Percentiles rank a stretch among this genome's conserved stretches.
These are phyloP conservation scores for Ogataea methanolica DNA, from an alignment of 805 yeast species.

Conservation along the genomic window DNA sequence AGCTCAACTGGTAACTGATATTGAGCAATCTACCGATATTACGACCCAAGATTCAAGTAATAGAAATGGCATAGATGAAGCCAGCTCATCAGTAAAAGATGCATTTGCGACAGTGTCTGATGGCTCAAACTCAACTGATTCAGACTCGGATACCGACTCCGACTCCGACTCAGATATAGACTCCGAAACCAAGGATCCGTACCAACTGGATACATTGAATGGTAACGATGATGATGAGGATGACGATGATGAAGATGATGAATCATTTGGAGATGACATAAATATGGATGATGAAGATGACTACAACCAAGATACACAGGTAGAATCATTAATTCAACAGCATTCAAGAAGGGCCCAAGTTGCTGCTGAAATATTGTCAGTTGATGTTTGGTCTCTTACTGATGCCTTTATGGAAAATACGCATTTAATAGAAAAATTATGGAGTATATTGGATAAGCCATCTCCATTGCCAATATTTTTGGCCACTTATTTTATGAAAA, in stretches of 20 bases:
- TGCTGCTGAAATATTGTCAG: conserved; percentile 84
- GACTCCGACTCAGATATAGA: conserved; percentile 18
- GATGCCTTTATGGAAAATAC: conserved; percentile 81
- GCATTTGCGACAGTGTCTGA: neutral
- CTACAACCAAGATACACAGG: conserved; percentile 27
- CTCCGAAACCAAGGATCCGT: conserved; percentile 6
- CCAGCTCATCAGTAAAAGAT: neutral
- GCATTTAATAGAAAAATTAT: conserved; percentile 60
- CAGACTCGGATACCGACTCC: conserved; percentile 9
- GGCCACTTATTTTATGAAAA: conserved; percentile 87
- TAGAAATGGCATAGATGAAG: conserved; percentile 11
- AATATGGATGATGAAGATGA: conserved; percentile 21
- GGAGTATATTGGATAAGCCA: conserved; percentile 72
- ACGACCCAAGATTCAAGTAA: neutral
- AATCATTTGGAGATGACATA: conserved; percentile 1
- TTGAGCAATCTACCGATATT: no score
- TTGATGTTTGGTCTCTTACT: conserved; percentile 92
- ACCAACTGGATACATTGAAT: conserved; percentile 5
- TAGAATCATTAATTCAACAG: conserved; percentile 30
- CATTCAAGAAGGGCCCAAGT: conserved; percentile 49
- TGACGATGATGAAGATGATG: conserved; percentile 17
- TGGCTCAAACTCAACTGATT: neutral
- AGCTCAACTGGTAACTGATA: no score
- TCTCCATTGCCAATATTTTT: conserved; percentile 67
- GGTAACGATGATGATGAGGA: conserved; percentile 13